Base-by-base conservation (phyloP, 306 rosid species). In the Clitoria ternatea region DNA sequence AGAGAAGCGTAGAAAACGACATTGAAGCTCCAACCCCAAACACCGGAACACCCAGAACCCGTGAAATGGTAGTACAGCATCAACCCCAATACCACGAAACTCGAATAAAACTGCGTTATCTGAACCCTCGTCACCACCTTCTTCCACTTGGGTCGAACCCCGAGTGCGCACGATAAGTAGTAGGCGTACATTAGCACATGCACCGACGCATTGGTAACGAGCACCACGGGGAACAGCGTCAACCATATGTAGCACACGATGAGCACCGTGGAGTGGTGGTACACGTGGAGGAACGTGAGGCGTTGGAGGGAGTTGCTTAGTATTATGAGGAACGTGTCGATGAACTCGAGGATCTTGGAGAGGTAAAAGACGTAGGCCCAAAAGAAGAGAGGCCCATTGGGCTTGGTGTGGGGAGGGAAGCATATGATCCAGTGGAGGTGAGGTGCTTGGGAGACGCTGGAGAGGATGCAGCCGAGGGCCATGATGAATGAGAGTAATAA, bases 361-460 rank as follows among this genome's bases (percentile, higher is more conserved):
- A 93, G 85, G 96, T 93, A 90, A 81, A 88, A 90, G 61, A 90
- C 14, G 85, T 93, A 84, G 32, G 90, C 98, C 98, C 98, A 93
- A 82, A 93, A 93, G 80, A 93, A 93, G 66, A 87, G 83, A 2
- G 98, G 98, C 4, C 98, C 98, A 1, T 43, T 54, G 29, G 90
- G 88, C 5, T 61, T 24, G 63, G 89, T 86, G 1, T 67, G 29
- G 4, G 81, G 85, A 0, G 96, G 93, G 85, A 87, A 72, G 71
- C 96, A 92, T 77, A 89, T 7, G 78, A 81, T 39, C 76, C 70
- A 80, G 55, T 13, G 83, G 71, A 69, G 43, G 29, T 74, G 61
- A 57, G 82, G 82, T 0, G 84, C 76, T 24, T 61, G 82, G 55
- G 82, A 59, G 57, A 80, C 4, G 65, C 72, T 43, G 73, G 91